Base-by-base conservation (phyloP, 306 rosid species). In the Prinsepia uniflora region DNA sequence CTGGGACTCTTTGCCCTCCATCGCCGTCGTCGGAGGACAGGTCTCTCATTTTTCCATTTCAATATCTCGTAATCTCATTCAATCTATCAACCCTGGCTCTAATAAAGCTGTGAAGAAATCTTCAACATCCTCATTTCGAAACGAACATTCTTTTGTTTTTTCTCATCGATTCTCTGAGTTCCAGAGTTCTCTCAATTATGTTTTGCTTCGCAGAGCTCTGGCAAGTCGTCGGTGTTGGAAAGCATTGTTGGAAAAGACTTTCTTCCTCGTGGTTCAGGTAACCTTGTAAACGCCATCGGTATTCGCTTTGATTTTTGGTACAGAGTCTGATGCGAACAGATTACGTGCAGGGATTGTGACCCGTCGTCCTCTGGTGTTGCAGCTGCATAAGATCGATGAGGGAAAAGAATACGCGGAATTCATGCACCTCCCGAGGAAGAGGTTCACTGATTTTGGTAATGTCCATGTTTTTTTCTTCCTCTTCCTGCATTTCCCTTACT, bases 11-110 rank as follows among this genome's bases (percentile, higher is more conserved):
- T 89, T 93, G 70, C 98, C 98, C 24, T 76, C 96, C 66, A 92
- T 90, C 58, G 96, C 98, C 41, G 98, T 93, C 71, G 96, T 90
- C 66, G 98, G 98, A 18, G 98, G 98, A 75, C 98, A 93, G 93
- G 96, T 82, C 9, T 18, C 44, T 57, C 62, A 22, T 57, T 45
- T 78, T 58, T 63, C 66, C 41, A 53, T 11, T 18, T 7, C 69
- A 52, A 40, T 61, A 50, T 45, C 22, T 73, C 62, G n/a, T 30
- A n/a, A 39, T 39, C 14, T 52, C 57, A n/a, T 22, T 9, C 24
- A 30, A 30, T 30, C 36, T 30, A 30, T 30, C 36, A 30, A 30
- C 36, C 36, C 36, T 30, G 36, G 4, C 36, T 30, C 36, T 30
- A 30, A 30, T 30, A 30, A 2, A 30, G 36, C 0, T 30, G 36